Base-by-base conservation (phyloP, 2,329 filamentous ascomycete genomes). In the Aureobasidium sp. region DNA sequence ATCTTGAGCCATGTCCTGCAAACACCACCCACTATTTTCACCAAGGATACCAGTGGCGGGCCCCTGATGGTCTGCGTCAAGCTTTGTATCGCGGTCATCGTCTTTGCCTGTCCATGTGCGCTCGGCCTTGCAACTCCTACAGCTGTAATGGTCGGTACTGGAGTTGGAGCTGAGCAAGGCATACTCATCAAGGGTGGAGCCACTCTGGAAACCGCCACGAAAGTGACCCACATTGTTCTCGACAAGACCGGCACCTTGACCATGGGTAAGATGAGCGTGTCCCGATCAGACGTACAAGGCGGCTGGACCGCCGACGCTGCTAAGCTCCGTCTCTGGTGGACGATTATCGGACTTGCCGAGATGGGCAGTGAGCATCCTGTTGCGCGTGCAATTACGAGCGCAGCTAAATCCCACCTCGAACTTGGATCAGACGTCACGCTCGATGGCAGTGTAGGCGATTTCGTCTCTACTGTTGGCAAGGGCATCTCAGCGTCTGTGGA, bases 111-210 rank as follows among this genome's bases (percentile, higher is more conserved):
- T 71, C 94, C 94, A 20, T 99, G 94, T 72, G 94, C 94, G 1
- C 84, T 99, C n/a, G 94, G 94, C 62, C 82, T 99, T 20, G 92
- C 91, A 27, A 97, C 94, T 1, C 94, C 94, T 2, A 99, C 94
- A 0, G 94, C 94, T 2, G 92, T 99, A 72, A 97, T 99, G 94
- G 94, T 99, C 34, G 94, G 94, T 47, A 97, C 94, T n/a, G 94
- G 94, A 63, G 87, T 97, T 36, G 94, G 94, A 56, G 94, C 94
- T 2, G 90, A 97, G 75, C 88, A 96, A 68, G 94, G 94, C 27
- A 99, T 99, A 68, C 80, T 99, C n/a, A 91, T 97, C 73, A 99
- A 99, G 77, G 93, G 94, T 61, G 94, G 94, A 62, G 92, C 90
- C 44, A 91, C 92, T 34, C 80, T 99, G 3, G 93, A 99, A 77